Conservation (phyloP, 2,329 filamentous ascomycete genomes). For the Xylaria polymorpha region DNA sequence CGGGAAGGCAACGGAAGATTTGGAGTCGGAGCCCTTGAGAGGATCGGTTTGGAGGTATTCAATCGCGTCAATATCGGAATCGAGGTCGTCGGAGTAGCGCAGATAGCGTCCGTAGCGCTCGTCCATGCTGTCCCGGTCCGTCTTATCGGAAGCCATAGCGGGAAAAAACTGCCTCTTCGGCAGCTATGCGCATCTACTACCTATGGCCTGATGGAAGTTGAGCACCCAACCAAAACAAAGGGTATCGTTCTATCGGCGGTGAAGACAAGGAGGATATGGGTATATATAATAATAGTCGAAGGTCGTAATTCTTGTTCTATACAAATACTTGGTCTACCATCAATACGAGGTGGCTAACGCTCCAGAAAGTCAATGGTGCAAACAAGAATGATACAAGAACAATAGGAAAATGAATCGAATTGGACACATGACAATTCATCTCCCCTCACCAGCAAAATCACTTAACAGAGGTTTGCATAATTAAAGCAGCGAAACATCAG, state of each 20-base stretch:
- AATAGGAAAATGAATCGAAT: not conserved
- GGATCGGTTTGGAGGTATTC: constrained; percentile 54
- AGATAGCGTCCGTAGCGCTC: constrained; percentile 49
- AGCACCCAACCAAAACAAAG: not conserved
- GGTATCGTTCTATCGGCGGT: not conserved
- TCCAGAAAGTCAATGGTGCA: not conserved
- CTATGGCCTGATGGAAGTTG: not conserved
- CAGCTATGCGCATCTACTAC: not conserved
- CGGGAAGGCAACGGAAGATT: constrained; percentile 39
- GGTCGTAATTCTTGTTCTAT: not conserved
- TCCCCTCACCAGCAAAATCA: not conserved
- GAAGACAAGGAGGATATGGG: not conserved
- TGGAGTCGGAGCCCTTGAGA: constrained; percentile 46
- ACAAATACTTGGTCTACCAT: not conserved
- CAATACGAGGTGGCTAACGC: not conserved
- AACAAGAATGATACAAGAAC: not conserved
- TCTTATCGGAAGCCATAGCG: constrained; percentile 29
- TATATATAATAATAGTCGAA: not conserved
- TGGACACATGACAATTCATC: not conserved
- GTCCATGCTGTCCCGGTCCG: constrained; percentile 37
- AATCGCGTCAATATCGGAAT: constrained; percentile 54
- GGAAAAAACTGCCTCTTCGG: not conserved
- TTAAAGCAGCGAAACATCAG: constrained; percentile 14
- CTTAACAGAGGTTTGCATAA: not conserved
- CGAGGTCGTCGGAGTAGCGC: constrained; percentile 36